phyloP scores from a whole-genome alignment of 2,329 filamentous ascomycete species.

The Chaetothyriales sp. region DNA sequence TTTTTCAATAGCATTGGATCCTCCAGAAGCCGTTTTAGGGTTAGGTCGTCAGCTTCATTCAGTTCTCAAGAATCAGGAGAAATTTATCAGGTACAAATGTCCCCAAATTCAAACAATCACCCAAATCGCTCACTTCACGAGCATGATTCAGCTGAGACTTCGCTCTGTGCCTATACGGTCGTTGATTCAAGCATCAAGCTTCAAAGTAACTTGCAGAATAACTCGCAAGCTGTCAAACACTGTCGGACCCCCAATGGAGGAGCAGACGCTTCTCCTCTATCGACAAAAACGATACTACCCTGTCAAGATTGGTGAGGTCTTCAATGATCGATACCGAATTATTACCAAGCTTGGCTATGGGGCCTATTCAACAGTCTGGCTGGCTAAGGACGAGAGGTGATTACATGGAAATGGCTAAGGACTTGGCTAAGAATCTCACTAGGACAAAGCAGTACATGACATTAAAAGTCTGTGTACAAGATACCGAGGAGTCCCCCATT shows the following conservation, averaged over 20 bases:
- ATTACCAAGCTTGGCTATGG: slow-evolving; percentile 25
- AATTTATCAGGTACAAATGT: too few relatives aligned
- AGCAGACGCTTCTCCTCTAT: slow-evolving; percentile 9
- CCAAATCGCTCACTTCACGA: background rate
- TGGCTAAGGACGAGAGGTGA: slow-evolving; percentile 19
- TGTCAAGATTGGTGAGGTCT: slow-evolving; percentile 13
- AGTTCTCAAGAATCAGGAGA: too few relatives aligned
- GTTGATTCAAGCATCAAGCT: background rate
- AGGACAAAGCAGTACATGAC: slow-evolving; percentile 11
- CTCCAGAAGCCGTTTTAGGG: too few relatives aligned
- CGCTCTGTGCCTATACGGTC: background rate
- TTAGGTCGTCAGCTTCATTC: too few relatives aligned
- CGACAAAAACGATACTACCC: slow-evolving; percentile 16
- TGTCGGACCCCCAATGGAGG: slow-evolving; percentile 4
- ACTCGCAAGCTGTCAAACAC: background rate
- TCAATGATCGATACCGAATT: slow-evolving; percentile 21
- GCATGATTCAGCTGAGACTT: background rate
- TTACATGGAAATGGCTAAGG: slow-evolving; percentile 3
- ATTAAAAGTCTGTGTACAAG: slow-evolving; percentile 15
- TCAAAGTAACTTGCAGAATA: background rate
- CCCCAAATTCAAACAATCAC: too few relatives aligned
- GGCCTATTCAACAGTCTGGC: slow-evolving; percentile 23
- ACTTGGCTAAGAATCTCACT: slow-evolving; percentile 1
- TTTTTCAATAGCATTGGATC: too few relatives aligned
- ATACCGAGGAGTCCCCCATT: slow-evolving; percentile 9